Evolutionary conservation across 345 rosid genomes (phyloP).

Genomic region (Hibiscus mutabilis): DNA sequence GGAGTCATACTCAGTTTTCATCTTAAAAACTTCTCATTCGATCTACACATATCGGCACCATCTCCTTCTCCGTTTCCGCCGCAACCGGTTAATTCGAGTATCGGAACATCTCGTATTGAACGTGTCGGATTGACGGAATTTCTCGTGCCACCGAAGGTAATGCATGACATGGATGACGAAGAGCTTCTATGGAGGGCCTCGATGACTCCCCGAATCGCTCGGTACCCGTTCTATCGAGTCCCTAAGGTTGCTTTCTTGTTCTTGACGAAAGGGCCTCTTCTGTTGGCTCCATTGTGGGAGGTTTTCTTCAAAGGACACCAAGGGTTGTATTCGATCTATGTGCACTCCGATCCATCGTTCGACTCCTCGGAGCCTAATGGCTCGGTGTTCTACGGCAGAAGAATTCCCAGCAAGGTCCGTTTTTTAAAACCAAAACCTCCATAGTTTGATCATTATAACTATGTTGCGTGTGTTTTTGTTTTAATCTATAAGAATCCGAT

Average conservation of each 20-base stretch:
- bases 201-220: conserved; percentile 28
- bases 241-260: conserved; percentile 86
- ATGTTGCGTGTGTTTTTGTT: too few relatives aligned
- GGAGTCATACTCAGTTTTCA: conserved; percentile 50
- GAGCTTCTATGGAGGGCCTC: conserved; percentile 78
- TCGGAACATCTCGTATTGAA: not conserved
- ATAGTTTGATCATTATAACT: too few relatives aligned
- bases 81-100: not conserved
- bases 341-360: conserved; percentile 56
- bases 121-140: conserved; percentile 26
- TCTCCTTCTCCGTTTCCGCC: not conserved
- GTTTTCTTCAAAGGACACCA: conserved; percentile 62
- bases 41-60: conserved; percentile 13
- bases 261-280: conserved; percentile 57
- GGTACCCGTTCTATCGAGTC: conserved; percentile 38
- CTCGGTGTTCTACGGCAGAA: conserved; percentile 51
- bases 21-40: conserved; percentile 31
- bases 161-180: conserved; percentile 65
- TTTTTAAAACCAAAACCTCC: not conserved
- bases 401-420: conserved; percentile 82
- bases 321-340: conserved; percentile 54
- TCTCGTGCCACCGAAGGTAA: conserved; percentile 30
- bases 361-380: conserved; percentile 33
- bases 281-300: conserved; percentile 80
- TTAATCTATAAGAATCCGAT: too few relatives aligned